These are phyloP conservation scores for Lunularia cruciata DNA, from an alignment of 225 moss, liverwort and hornwort genomes.

Conservation along the genomic window DNA sequence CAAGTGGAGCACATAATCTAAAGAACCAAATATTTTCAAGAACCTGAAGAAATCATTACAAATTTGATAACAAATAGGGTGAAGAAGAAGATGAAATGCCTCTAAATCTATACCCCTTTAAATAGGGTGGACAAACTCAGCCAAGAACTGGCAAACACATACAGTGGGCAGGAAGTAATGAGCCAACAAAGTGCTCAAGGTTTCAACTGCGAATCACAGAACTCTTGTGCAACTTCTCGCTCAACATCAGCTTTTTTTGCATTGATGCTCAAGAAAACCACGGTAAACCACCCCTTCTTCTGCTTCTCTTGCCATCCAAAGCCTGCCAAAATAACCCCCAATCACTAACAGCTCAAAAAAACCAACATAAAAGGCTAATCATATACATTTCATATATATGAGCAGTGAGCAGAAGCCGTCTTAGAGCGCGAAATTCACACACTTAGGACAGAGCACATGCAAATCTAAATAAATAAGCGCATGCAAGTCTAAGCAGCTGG, in stretches of 20 bases:
- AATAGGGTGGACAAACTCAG: conserved; percentile 8
- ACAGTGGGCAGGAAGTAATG: conserved; percentile 8
- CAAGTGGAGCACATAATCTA: conserved; percentile 19
- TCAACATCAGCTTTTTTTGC: conserved; percentile 5
- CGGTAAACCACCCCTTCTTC: conserved; percentile 43
- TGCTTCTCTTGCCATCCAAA: conserved; percentile 50
- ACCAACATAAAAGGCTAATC: conserved; percentile 2
- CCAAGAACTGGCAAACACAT: conserved; percentile 18
- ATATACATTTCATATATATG: too few species aligned
- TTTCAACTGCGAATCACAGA: conserved; percentile 9
- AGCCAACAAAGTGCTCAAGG: conserved; percentile 9
- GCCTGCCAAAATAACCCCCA: conserved; percentile 31
- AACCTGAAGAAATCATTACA: conserved; percentile 31
- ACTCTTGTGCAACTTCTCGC: conserved; percentile 15
- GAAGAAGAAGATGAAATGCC: conserved; percentile 18
- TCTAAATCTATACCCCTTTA: conserved; percentile 36
- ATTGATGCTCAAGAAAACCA: conserved; percentile 39
- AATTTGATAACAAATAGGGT: conserved; percentile 20
- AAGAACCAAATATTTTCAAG: conserved; percentile 21
- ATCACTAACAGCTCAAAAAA: conserved; percentile 9
- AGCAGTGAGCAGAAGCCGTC: too few species aligned
- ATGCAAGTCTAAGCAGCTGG: too few species aligned
- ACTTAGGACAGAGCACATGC: too few species aligned
- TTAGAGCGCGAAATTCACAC: too few species aligned
- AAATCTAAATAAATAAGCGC: too few species aligned